Percentiles rank a stretch among this genome's conserved stretches.
These are phyloP conservation scores for Colletotrichum horii DNA, from an alignment of 2,329 filamentous ascomycete species.

Conservation along the genomic window DNA sequence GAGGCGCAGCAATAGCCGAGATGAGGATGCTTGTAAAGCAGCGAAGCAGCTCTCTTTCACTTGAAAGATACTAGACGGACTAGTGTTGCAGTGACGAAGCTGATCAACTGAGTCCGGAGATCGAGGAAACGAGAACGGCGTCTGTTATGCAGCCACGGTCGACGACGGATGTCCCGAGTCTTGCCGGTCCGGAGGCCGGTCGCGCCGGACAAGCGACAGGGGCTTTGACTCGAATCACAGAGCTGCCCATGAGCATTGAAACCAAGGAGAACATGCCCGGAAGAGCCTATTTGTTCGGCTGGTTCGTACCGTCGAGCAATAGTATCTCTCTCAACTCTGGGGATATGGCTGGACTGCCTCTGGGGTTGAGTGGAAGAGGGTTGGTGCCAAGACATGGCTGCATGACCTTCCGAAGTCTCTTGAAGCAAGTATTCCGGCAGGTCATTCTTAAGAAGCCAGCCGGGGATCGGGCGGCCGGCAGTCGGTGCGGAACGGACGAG, in stretches of 20 bases:
- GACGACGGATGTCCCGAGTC: not conserved
- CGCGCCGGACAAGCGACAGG: not conserved
- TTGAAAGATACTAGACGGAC: not conserved
- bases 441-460: not conserved
- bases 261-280: not conserved
- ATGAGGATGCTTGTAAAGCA: not conserved
- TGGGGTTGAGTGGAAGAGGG: not conserved
- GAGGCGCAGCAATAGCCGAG: not conserved
- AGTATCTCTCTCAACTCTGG: not conserved
- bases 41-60: not conserved
- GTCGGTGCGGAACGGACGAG: constrained; percentile 11
- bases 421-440: not conserved
- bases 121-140: not conserved
- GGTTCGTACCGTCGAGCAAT: not conserved
- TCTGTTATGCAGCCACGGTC: not conserved
- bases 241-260: not conserved
- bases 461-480: constrained; percentile 3
- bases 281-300: not conserved
- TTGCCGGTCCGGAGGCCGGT: not conserved
- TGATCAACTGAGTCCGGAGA: not conserved
- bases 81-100: not conserved
- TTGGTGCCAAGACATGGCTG: not conserved
- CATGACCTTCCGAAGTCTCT: not conserved
- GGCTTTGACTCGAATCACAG: not conserved
- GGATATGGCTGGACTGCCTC: not conserved